phyloP scores from a whole-genome alignment of 192 early-diverging fungal genomes.

The Linnemannia schmuckeri region DNA sequence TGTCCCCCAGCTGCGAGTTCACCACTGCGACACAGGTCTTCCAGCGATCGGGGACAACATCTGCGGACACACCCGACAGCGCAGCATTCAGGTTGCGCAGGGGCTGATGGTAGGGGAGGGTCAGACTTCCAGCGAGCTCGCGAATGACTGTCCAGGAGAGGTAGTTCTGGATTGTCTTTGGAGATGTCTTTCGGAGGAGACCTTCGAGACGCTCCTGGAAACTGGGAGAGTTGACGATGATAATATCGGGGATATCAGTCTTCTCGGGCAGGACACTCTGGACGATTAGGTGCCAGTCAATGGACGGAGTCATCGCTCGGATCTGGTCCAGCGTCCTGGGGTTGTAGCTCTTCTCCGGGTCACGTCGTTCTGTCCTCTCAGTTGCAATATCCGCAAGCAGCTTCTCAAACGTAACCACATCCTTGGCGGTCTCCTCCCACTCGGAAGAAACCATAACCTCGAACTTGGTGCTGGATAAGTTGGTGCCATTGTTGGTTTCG shows the following conservation, averaged over 20 bases:
- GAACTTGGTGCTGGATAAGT: too few species aligned
- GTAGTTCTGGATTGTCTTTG: slow-evolving; percentile 58
- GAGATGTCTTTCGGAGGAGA: slow-evolving; percentile 48
- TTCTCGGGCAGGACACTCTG: slow-evolving; percentile 15
- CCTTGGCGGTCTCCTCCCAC: slow-evolving; percentile 47
- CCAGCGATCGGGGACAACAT: slow-evolving; percentile 59
- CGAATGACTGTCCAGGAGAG: slow-evolving; percentile 63
- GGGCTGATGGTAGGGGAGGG: slow-evolving; percentile 54
- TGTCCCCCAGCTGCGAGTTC: slow-evolving; percentile 45
- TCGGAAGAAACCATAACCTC: background rate
- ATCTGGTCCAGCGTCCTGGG: slow-evolving; percentile 39
- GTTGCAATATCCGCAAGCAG: slow-evolving; percentile 58
- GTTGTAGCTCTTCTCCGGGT: slow-evolving; percentile 63
- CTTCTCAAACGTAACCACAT: slow-evolving; percentile 68
- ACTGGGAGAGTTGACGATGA: slow-evolving; percentile 56
- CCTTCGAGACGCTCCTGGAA: slow-evolving; percentile 44
- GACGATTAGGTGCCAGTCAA: slow-evolving; percentile 57
- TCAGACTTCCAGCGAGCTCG: slow-evolving; percentile 44
- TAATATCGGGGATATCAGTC: slow-evolving; percentile 11
- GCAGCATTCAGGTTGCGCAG: slow-evolving; percentile 39
- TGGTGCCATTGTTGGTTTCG: background rate
- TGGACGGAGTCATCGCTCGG: slow-evolving; percentile 33
- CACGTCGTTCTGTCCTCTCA: slow-evolving; percentile 52
- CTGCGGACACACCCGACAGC: slow-evolving; percentile 58
- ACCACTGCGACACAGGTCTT: slow-evolving; percentile 51